A percentile compares a stretch with the other conserved stretches of the same genome.
These are phyloP conservation scores for Raddia guianensis DNA, from an alignment of 176 grass and related monocot species.

Conservation along the genomic window DNA sequence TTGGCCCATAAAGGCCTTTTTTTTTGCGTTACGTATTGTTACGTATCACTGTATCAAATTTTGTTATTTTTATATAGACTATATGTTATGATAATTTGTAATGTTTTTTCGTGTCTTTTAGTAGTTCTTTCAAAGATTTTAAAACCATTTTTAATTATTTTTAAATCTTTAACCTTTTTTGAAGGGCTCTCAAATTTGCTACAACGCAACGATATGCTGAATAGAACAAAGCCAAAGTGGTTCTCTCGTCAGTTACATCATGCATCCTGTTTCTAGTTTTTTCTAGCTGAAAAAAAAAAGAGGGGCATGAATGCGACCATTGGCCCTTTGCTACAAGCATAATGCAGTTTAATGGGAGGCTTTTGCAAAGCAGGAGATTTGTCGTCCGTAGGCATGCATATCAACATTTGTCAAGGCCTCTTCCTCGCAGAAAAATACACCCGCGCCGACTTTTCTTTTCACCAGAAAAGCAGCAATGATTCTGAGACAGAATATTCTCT, in stretches of 20 bases:
- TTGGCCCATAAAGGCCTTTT: too few relatives aligned
- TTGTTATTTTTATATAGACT: too few relatives aligned
- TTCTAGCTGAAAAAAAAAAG: background rate
- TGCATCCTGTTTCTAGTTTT: background rate
- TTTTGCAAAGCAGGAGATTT: background rate
- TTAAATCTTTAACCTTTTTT: too few relatives aligned
- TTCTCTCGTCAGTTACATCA: background rate
- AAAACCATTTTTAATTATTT: too few relatives aligned
- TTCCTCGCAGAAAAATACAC: background rate
- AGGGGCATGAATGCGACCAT: background rate
- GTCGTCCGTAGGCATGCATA: background rate
- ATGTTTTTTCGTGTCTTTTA: too few relatives aligned
- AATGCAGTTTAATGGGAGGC: background rate
- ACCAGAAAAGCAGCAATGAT: constrained; percentile 38
- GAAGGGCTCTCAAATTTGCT: too few relatives aligned
- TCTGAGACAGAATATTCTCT: constrained; percentile 43
- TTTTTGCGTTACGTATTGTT: too few relatives aligned
- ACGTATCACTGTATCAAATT: too few relatives aligned
- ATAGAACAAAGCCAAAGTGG: background rate
- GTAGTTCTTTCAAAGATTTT: too few relatives aligned
- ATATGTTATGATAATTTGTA: too few relatives aligned
- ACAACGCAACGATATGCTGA: too few relatives aligned
- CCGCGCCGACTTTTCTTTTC: constrained; percentile 31
- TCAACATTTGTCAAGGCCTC: constrained; percentile 15
- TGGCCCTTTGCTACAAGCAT: background rate